Base-by-base conservation (phyloP, 805 yeast species). In the Kodamaea kakaduensis region DNA sequence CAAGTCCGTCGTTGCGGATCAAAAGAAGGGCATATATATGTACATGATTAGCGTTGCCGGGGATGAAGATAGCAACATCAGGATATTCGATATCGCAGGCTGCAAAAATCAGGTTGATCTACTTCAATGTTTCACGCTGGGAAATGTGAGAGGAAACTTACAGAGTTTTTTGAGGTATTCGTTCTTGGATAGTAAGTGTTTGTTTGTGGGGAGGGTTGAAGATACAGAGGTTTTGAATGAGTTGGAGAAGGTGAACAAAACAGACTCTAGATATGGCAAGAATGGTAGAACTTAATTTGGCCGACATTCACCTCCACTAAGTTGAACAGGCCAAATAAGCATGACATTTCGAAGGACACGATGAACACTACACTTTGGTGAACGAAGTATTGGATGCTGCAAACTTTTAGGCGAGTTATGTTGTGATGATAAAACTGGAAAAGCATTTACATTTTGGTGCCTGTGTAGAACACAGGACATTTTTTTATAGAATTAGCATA, bases 131-230 rank as follows among this genome's bases (percentile, higher is more conserved):
- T 41, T 30, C 12, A 14, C 16, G 9, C 16, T 17, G 9, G 17
- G 13, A 10, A 10, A 15, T 10, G 25, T 1, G 8, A 25, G 6
- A 26, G 16, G 17, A 15, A 20, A 15, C 3, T 20, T 26, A 19
- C 15, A 16, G 14, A 23, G 19, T 17, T 27, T 44, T 10, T 18
- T 40, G 6, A 29, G 25, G 13, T 42, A 42, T 26, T 35, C 48
- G 4, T 37, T 33, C 17, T 42, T 50, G 8, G 54, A 59, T 25
- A 60, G 71, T 20, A 67, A 65, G 39, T 48, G 64, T 18, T 51
- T 66, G 23, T 52, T 61, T 19, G 31, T 67, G 4, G 50, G 61
- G 33, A 52, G 58, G 21, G 28, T 42, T 18, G 40, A 43, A 19
- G 30, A 34, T n/a, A 9, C 13, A 3, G 47, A 51, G 9, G 41